These are phyloP conservation scores for Penstemon barbatus DNA, from an alignment of 257 asterid species.

Conservation along the genomic window DNA sequence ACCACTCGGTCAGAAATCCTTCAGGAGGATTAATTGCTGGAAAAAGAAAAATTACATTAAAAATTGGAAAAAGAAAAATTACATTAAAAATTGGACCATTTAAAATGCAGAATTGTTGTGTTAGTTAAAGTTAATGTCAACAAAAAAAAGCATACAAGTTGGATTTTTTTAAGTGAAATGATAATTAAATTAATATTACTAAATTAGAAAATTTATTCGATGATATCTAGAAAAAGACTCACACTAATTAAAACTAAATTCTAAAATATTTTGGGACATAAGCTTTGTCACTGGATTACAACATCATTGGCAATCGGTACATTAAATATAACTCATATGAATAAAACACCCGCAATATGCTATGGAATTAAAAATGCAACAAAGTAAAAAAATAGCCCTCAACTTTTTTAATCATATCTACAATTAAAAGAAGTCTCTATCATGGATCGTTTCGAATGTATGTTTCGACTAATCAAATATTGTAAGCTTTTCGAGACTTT, in stretches of 20 bases:
- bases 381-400: background rate
- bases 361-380: background rate
- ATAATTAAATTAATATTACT: no score
- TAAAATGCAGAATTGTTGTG: background rate
- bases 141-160: background rate
- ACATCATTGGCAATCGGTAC: no score
- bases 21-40: conserved; percentile 32
- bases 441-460: no score
- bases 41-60: background rate
- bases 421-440: no score
- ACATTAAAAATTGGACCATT: background rate
- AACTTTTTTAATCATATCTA: no score
- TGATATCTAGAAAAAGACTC: background rate
- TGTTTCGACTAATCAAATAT: no score
- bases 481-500: no score
- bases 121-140: background rate
- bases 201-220: background rate
- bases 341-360: background rate
- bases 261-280: background rate
- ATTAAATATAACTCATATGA: background rate
- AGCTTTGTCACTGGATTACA: no score
- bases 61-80: background rate
- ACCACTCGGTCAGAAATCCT: conserved; percentile 40
- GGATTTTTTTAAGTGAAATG: no score
- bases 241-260: background rate